Base-by-base conservation (phyloP, 768 basidiomycete species). In the Termitomyces bulborhizus region DNA sequence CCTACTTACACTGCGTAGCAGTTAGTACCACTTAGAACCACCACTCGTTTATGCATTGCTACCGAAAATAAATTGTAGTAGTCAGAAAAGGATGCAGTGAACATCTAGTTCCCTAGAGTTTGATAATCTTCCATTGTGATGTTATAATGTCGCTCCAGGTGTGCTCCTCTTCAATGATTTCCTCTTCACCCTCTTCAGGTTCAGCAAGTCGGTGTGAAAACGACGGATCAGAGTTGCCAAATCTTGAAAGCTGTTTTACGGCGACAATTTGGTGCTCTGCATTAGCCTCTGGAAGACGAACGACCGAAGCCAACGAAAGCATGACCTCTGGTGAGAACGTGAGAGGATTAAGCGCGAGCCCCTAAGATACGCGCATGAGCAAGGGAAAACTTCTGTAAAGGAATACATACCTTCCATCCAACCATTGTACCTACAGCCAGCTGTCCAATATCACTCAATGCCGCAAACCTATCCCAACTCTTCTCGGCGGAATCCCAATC, bases 241-340 rank as follows among this genome's bases (percentile, higher is more conserved):
- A 59, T 18, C 64, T 58, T 5, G 55, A 13, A 8, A 67, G 55
- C 7, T 54, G 59, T 24, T 61, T 60, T 0, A 52, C 42, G 42
- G 43, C 41, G 13, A 70, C 41, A 16, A 51, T 53, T 12, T 51
- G 50, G 9, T 51, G 47, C 27, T 57, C 59, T 12, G 55, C 26
- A 24, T 11, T 15, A 1, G 56, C 48, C 3, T 49, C 57, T 24
- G 55, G 43, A 13, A 65, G 47, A 48, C 61, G 56, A 21, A 68
- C 45, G 34, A 87, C 69, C 0, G 66, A 67, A 0, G 71, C 83
- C 2, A 82, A 57, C n/a, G 69, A 72, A 18, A 85, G 62, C 54
- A 86, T 61, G 12, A 77, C 65, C 57, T 86, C 87, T 0, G 87
- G 87, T 4, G 83, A 78, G 50, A 76, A 77, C 3, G 85, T 86